Conservation (phyloP, 768 basidiomycete species). For the Crucibulum laeve region DNA sequence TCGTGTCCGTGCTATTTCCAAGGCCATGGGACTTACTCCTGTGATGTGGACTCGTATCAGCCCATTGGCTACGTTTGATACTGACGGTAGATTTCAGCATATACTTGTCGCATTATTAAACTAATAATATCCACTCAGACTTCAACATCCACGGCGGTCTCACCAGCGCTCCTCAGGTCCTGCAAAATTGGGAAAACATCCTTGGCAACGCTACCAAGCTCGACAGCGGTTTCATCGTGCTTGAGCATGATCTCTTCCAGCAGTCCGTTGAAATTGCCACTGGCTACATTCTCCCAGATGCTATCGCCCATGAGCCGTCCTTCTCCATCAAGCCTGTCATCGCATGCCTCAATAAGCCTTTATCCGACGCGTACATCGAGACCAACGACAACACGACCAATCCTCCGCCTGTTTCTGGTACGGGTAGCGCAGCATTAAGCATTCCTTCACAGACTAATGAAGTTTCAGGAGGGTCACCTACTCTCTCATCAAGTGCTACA, state of each 20-base stretch:
- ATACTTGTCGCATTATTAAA: conserved; percentile 6
- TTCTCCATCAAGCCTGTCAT: conserved; percentile 74
- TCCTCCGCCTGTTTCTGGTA: conserved; percentile 33
- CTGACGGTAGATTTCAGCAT: conserved; percentile 37
- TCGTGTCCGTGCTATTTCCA: conserved; percentile 79
- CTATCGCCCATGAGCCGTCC: conserved; percentile 56
- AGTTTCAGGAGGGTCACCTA: background rate
- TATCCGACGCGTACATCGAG: conserved; percentile 75
- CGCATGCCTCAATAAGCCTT: conserved; percentile 53
- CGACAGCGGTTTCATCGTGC: conserved; percentile 79
- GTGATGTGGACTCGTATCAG: conserved; percentile 82
- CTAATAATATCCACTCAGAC: conserved; percentile 36
- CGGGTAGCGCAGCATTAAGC: background rate
- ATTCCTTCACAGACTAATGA: background rate
- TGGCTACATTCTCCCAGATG: conserved; percentile 82
- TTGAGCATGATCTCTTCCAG: conserved; percentile 85
- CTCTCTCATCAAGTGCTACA: no score
- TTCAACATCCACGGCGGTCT: conserved; percentile 74
- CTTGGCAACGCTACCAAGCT: conserved; percentile 54
- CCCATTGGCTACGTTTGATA: conserved; percentile 62
- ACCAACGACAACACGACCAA: conserved; percentile 70
- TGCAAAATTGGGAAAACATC: conserved; percentile 73
- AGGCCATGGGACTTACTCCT: conserved; percentile 78
- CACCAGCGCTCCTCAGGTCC: conserved; percentile 51
- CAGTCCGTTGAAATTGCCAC: conserved; percentile 82